Base-by-base conservation (phyloP, 1,284 basidiomycete species). In the Pyrrhoderma lamaoense region DNA sequence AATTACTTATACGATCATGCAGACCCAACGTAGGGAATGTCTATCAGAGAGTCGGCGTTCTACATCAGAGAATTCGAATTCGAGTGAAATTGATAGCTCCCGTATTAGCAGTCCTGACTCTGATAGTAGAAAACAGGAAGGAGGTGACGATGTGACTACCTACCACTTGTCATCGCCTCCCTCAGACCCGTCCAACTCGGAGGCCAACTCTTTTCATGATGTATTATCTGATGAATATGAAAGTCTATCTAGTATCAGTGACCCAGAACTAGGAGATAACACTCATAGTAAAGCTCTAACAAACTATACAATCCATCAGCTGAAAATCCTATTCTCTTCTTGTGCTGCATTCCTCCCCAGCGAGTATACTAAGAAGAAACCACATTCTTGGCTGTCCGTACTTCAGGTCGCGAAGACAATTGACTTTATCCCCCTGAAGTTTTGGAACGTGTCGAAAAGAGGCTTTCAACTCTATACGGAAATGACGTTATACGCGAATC, bases 371-470 rank as follows among this genome's bases (percentile, higher is more conserved):
- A 65, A 72, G 21, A 68, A 70, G 27, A 67, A 68, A 25, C 76
- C 77, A 3, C 62, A 80, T 18, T 63, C 63, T 18, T 82, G 79
- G 79, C 67, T 70, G 35, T 65, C 63, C 23, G 70, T 80, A 11
- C 62, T 80, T 9, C 68, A 73, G 19, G 65, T 73, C 18, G 65
- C 51, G 2, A 38, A 35, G 19, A n/a, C 43, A n/a, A 43, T 31
- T 13, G 14, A 44, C 5, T 16, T 45, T 11, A 44, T 34, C 19
- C 34, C 9, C 18, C 42, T 2, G 43, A 51, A 16, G 22, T 25
- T 8, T 7, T 51, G 3, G 49, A 36, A 16, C 49, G 49, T 19
- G 49, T 45, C 16, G 35, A 23, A 9, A n/a, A 9, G 11, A 36
- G 49, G 21, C 40, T 51, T 21, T 36, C 39, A 7, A 35, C 35